phyloP scores from a whole-genome alignment of 192 early-diverging fungal species.

The Coemansia sp. region DNA sequence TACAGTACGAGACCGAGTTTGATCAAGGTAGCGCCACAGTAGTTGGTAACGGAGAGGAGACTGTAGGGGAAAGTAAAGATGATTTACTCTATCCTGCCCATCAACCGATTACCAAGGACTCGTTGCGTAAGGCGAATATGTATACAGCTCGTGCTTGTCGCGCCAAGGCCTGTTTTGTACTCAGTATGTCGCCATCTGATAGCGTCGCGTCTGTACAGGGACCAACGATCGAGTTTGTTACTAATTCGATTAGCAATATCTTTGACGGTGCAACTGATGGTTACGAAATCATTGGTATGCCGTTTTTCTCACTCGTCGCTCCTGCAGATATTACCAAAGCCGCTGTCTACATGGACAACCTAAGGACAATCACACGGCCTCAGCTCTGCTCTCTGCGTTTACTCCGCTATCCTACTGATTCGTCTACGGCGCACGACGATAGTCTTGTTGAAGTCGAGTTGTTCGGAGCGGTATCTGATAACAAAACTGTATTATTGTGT shows the following conservation, averaged over 20 bases:
- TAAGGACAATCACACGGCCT: conserved; percentile 18
- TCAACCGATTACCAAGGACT: conserved; percentile 33
- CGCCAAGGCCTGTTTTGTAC: conserved; percentile 46
- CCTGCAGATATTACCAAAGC: conserved; percentile 34
- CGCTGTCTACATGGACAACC: conserved; percentile 32
- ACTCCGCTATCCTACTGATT: conserved; percentile 9
- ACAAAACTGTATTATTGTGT: conserved; percentile 41
- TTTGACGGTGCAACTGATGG: conserved; percentile 39
- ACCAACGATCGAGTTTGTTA: conserved; percentile 41
- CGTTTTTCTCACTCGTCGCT: conserved; percentile 41
- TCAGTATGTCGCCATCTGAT: conserved; percentile 1
- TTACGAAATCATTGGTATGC: conserved; percentile 34
- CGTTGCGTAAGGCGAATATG: conserved; percentile 35
- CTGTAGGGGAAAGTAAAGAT: neutral
- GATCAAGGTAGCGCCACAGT: neutral
- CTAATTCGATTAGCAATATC: conserved; percentile 41
- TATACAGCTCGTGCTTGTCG: conserved; percentile 42
- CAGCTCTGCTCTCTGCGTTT: conserved; percentile 36
- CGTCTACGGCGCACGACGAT: neutral
- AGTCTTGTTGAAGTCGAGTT: conserved; percentile 31
- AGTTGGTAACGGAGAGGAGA: neutral
- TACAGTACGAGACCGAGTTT: conserved; percentile 41
- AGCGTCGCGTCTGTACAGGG: conserved; percentile 12
- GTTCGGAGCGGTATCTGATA: conserved; percentile 43
- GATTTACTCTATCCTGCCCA: conserved; percentile 5